Evolutionary conservation across 2,329 filamentous ascomycete species (phyloP), one percentile per base, ranked within the genome.

Genomic region (Fusarium marasasianum): DNA sequence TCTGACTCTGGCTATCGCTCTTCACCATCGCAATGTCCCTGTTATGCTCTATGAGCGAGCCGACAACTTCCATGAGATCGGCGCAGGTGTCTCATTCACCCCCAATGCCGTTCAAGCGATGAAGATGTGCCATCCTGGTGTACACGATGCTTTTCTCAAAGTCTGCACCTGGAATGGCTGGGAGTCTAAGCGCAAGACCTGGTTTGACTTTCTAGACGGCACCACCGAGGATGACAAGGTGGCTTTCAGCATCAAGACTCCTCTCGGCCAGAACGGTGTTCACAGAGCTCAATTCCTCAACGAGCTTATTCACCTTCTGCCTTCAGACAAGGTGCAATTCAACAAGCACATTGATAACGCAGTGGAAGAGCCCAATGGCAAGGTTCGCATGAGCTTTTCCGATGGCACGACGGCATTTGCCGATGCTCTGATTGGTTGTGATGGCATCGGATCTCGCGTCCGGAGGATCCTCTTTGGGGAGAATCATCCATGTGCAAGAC

Each of bases 401-500:
- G 85, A 86, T 44, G 84, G 84, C 1, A 81, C 82, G 1, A 81
- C 79, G 2, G 83, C 81, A 6, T 71, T 78, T 13, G 82, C 84
- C 8, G 82, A 84, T 33, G 83, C 80, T 1, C 61, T 91, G 0
- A 82, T 93, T 51, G 91, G 89, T 0, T 91, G 89, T 72, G 91
- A 93, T 78, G 91, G 91, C 0, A 91, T 92, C 76, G 91, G 91
- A 78, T 89, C 87, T 14, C 81, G 82, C 22, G 84, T 87, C 2
- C 81, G 90, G 4, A 77, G 85, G 37, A 77, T 88, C 12, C 79
- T 91, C 14, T 80, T 90, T 1, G 87, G 86, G 0, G 75, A 81
- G 3, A 75, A 81, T 22, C 66, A 80, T 79, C 83, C 60, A 76
- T 84, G 33, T 55, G 83, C 59, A 76, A 86, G 3, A 74, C 83